Conservation (phyloP, 441 rosid genomes). For the Croton laevigatus region DNA sequence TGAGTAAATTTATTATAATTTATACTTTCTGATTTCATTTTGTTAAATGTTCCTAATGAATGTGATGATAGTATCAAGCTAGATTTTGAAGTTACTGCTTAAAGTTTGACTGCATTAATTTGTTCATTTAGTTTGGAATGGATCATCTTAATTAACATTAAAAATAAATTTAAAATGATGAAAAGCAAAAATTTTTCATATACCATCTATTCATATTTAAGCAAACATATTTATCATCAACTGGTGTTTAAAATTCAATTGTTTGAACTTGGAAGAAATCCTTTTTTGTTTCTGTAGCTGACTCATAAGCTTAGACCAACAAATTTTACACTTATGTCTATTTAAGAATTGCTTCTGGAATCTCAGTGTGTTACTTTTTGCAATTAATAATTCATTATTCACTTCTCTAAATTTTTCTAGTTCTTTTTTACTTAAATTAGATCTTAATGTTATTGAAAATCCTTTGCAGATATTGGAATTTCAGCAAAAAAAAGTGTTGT, state of each 20-base stretch:
- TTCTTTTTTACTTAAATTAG: too few relatives aligned
- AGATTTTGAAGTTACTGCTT: background rate
- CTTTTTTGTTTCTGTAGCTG: background rate
- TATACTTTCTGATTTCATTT: background rate
- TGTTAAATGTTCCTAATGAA: constrained; percentile 5
- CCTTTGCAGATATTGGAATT: too few relatives aligned
- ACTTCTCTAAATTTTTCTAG: too few relatives aligned
- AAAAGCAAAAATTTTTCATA: too few relatives aligned
- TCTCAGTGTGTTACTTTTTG: too few relatives aligned
- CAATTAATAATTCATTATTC: too few relatives aligned
- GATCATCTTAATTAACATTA: background rate
- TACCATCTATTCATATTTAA: too few relatives aligned
- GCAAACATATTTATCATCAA: background rate
- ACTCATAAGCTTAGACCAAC: background rate
- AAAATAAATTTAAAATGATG: background rate
- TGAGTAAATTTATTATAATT: constrained; percentile 31
- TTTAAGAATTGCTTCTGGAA: too few relatives aligned
- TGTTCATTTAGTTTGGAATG: background rate
- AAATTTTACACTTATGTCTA: background rate
- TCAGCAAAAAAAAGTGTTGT: too few relatives aligned
- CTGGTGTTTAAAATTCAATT: background rate
- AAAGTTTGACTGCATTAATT: background rate
- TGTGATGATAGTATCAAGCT: background rate
- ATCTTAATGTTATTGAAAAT: too few relatives aligned
- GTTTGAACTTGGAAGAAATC: background rate